phyloP scores from a whole-genome alignment of 148 eudicot species.

The Mesembryanthemum crystallinum region DNA sequence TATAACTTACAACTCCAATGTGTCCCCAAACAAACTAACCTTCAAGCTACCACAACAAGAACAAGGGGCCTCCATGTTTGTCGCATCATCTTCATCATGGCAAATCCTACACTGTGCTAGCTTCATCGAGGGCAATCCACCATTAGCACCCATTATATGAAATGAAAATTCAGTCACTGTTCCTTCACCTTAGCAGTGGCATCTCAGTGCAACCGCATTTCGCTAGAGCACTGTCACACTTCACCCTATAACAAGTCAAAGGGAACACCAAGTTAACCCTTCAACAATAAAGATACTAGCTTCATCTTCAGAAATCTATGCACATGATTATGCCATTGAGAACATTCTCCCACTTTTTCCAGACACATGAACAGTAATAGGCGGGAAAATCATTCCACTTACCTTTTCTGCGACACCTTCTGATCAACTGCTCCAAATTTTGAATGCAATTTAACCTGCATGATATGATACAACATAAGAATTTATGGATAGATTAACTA shows the following conservation, averaged over 20 bases:
- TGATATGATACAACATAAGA: not conserved
- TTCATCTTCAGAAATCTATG: not conserved
- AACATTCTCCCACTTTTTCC: not conserved
- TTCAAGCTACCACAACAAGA: constrained; percentile 80
- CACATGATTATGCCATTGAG: not conserved
- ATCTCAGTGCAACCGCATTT: constrained; percentile 24
- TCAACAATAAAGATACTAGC: not conserved
- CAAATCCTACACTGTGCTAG: constrained; percentile 74
- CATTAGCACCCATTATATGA: constrained; percentile 46
- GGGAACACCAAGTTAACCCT: not conserved
- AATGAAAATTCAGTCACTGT: constrained; percentile 26
- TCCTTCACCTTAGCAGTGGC: constrained; percentile 15
- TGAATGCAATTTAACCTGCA: constrained; percentile 1
- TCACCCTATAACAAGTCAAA: constrained; percentile 5
- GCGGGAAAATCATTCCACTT: not conserved
- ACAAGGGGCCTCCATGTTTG: constrained; percentile 83
- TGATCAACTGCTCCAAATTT: constrained; percentile 8
- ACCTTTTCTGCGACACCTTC: constrained; percentile 4
- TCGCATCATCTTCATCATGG: constrained; percentile 73
- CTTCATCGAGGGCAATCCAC: constrained; percentile 37
- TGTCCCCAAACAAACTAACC: constrained; percentile 40
- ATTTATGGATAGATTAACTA: not conserved
- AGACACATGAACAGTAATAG: not conserved
- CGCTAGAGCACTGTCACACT: constrained; percentile 21
- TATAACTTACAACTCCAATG: constrained; percentile 5